Conservation (phyloP, 345 rosid genomes). For the Arabidopsis suecica region DNA sequence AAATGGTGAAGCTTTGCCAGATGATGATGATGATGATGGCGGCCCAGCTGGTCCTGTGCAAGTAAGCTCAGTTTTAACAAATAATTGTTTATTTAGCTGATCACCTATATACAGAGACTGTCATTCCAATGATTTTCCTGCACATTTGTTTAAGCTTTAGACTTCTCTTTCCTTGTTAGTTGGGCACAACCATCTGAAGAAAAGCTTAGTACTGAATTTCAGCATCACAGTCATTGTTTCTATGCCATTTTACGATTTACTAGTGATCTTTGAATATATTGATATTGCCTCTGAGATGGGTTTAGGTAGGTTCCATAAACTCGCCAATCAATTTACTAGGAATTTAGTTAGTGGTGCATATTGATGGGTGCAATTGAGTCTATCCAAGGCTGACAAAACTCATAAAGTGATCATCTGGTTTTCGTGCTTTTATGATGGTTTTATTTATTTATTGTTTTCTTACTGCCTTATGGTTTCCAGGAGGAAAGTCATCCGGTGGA, state of each 20-base stretch:
- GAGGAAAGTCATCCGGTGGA: conserved; percentile 67
- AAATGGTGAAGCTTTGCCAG: conserved; percentile 85
- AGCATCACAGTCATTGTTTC: conserved; percentile 14
- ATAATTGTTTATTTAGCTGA: conserved; percentile 7
- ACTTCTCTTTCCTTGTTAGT: conserved; percentile 5
- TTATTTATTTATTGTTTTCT: conserved; percentile 10
- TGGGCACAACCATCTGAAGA: conserved; percentile 9
- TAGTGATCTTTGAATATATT: conserved; percentile 22
- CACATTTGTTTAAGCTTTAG: background rate
- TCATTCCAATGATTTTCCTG: conserved; percentile 19
- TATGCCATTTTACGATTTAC: conserved; percentile 5
- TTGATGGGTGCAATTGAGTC: conserved; percentile 6
- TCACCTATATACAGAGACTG: conserved; percentile 1
- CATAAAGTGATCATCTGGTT: conserved; percentile 19
- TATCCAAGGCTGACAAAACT: conserved; percentile 14
- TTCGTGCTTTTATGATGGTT: conserved; percentile 5
- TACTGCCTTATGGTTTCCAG: conserved; percentile 52
- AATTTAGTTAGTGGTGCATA: conserved; percentile 13
- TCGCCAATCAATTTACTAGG: background rate
- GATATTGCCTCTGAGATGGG: conserved; percentile 16
- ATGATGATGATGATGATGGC: conserved; percentile 50
- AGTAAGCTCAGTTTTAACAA: conserved; percentile 26
- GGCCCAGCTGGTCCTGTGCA: conserved; percentile 43
- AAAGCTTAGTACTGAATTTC: background rate
- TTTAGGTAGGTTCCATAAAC: conserved; percentile 15